Base-by-base conservation (phyloP, 345 rosid species). In the Anastatica hierochuntica region DNA sequence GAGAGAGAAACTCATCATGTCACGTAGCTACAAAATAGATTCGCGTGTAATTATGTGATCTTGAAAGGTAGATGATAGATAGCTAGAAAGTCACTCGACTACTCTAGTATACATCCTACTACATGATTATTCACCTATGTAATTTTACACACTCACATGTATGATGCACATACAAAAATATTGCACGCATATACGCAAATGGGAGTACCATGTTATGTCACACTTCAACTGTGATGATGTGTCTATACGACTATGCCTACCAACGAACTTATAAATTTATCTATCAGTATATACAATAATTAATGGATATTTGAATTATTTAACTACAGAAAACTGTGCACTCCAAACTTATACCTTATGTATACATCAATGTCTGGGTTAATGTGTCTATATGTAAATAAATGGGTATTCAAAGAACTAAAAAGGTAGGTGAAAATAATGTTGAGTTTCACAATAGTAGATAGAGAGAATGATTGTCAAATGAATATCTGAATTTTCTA, bases 11-110 rank as follows among this genome's bases (percentile, higher is more conserved):
- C 65, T 60, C 66, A 67, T 67, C 50, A 21, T 48, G 38, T 73
- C 68, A 64, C 64, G 55, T 49, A 58, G 60, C 72, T 54, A 39
- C 35, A 43, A 59, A 66, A 66, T 66, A 62, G 39, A 42, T 51
- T 67, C 56, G 44, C 68, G 62, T 71, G 73, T 62, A 62, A 63
- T 68, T 65, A 63, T 77, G 49, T 63, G 63, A 63, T 59, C 70
- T 74, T 71, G 62, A 68, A 45, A 33, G 49, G 44, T 45, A 40
- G 45, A 66, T 40, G 35, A 11, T 66, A 23, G 49, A 67, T 39
- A 13, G 56, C 62, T 60, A 31, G 4, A 67, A 53, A 67, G 66
- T 52, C 56, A 33, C 38, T 59, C 66, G 45, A 58, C 18, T 53
- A 53, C 66, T 51, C 21, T 47, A 47, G 39, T 10, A 14, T 53